Percentiles rank a stretch among this genome's conserved stretches.
These are phyloP conservation scores for Sherardia arvensis DNA, from an alignment of 257 asterid genomes.

Conservation along the genomic window DNA sequence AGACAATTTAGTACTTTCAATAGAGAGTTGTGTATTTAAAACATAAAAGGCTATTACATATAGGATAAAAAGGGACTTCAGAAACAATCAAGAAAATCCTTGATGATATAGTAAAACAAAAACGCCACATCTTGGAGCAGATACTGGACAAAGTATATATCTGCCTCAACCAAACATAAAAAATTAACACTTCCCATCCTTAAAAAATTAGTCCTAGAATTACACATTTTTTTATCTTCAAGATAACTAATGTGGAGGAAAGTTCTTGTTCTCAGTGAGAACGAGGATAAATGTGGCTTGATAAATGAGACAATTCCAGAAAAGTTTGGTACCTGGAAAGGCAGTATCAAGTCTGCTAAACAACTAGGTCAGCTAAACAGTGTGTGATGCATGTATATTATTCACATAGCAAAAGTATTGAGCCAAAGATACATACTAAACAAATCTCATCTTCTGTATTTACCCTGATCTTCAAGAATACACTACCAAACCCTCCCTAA, in stretches of 20 bases:
- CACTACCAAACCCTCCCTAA: not conserved
- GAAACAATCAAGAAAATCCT: not conserved
- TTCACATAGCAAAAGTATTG: not conserved
- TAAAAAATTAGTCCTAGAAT: not conserved
- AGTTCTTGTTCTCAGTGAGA: not conserved
- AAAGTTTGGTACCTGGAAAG: not conserved
- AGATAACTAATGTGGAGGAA: not conserved
- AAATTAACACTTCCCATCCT: not conserved
- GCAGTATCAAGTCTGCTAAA: not conserved
- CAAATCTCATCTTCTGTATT: not conserved
- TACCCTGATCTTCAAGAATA: not conserved
- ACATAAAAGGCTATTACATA: not conserved
- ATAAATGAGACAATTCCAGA: not conserved
- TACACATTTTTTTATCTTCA: not conserved
- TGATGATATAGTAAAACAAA: not conserved
- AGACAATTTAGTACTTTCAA: constrained; percentile 11
- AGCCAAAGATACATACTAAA: not conserved
- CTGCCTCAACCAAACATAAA: not conserved
- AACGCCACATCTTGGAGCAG: not conserved
- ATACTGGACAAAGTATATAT: too few relatives aligned
- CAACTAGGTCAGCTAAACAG: not conserved
- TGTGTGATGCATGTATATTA: not conserved
- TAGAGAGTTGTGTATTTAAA: not conserved
- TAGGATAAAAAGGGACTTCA: not conserved
- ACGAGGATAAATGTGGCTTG: not conserved